Base-by-base conservation (phyloP, 2,329 filamentous ascomycete genomes). In the Teratosphaeria epicoccoides region DNA sequence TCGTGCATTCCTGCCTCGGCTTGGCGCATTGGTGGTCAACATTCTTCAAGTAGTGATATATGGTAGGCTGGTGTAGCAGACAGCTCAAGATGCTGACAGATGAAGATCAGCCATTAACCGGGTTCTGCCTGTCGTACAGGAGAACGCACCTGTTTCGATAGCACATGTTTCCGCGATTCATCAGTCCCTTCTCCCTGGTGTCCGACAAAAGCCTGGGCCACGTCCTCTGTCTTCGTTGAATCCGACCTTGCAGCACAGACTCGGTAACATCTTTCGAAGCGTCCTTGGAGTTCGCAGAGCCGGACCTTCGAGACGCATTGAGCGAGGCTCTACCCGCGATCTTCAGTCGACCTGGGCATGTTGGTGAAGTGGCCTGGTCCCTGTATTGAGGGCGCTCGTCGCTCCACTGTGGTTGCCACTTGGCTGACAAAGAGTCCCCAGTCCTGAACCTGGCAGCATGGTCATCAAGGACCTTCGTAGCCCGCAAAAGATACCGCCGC, bases 31-130 rank as follows among this genome's bases (percentile, higher is more conserved):
- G 17, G 11, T 46, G 23, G 20, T 7, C 24, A 24, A 46, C 25
- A 28, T 23, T 46, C 20, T 17, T 25, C 4, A 46, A 22, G n/a
- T 46, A 46, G 20, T 46, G 44, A 17, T 46, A 46, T 2, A 46
- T 5, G 3, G 23, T 28, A 6, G 44, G 44, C 26, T 57, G 11
- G 55, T 55, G 61, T 84, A 87, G 33, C 86, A 40, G 33, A 43
- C 59, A 57, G 33, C n/a, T 40, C 33, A 40, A 40, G n/a, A 40
- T 40, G 33, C 33, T 40, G 14, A 40, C 20, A 20, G 7, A 20
- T 20, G 33, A 40, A 17, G 33, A 40, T 40, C n/a, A 40, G 33
- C n/a, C 33, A 40, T 2, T 40, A 7, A 7, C n/a, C 33, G 20
- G n/a, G 9, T 17, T 9, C 10, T 20, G n/a, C 14, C 33, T 17